Evolutionary conservation across 352 stramenopile species (phyloP), one percentile per base, ranked within the genome.

Genomic region (Pythium phragmitis): DNA sequence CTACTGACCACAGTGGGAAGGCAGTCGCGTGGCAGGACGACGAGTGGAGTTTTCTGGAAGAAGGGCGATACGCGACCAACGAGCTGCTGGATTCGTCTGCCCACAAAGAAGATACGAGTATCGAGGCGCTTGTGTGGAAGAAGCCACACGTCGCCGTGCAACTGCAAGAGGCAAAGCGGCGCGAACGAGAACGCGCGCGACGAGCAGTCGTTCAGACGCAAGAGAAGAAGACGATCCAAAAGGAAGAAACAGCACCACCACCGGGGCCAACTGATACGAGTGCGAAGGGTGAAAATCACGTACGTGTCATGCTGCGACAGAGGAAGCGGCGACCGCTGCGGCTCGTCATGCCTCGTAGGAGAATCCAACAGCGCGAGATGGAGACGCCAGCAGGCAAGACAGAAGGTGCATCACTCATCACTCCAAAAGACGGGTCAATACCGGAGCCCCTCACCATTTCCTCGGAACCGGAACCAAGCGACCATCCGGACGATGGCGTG

Each of bases 11-110:
- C 21, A 60, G 37, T 6, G 23, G 13, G 5, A 49, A 50, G 41
- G 19, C 47, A 9, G 46, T 55, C 9, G 65, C 73, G 36, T 87
- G 78, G 78, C 60, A 56, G 9, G 76, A 87, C 30, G 74, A 83
- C 2, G 78, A 85, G 17, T 79, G 74, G 57, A 56, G 68, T 19
- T 79, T 68, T 49, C 59, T 87, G 13, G 78, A 87, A 72, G 78
- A 87, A 74, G 78, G 78, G 2, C 65, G 68, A 3, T 71, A 57
- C 55, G 23, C 57, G 17, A 52, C 26, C 28, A 33, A 19, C 7
- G 51, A 57, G 23, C 46, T 70, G 7, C 57, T 70, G 1, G 56
- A 70, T 49, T 54, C 56, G 13, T 16, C 56, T 28, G 61, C 65
- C 30, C 56, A 75, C 37, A 50, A 69, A 21, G 55, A 73, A 12